Base-by-base conservation (phyloP, 495 filamentous ascomycete species). In the Lasiosphaeriaceae sp. region DNA sequence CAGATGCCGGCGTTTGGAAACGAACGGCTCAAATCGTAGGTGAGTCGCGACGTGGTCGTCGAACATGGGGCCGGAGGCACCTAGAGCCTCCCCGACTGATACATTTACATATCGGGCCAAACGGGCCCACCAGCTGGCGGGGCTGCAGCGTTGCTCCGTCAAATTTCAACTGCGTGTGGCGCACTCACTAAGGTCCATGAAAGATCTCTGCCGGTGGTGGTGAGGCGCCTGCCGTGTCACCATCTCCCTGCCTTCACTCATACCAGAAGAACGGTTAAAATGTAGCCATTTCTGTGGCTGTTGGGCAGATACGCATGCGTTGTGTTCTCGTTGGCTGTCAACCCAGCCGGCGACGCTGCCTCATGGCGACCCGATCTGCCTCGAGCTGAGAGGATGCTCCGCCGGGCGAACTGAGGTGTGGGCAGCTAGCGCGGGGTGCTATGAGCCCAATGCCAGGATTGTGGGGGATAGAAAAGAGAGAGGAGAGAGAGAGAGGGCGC, bases 221-320 rank as follows among this genome's bases (percentile, higher is more conserved):
- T 47, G 45, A 52, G 29, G 22, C 20, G 49, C 11, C 52, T 37
- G 45, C 26, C 47, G 57, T 60, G 52, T 46, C 37, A 55, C 53
- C 24, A 6, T 51, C 26, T 21, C 35, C 19, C 24, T 17, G 43
- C 44, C 11, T 35, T 39, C 24, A 2, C 26, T 45, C 52, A 35
- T 22, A 34, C 31, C 19, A n/a, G 47, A 57, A 14, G 47, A 45
- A 50, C 55, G 16, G 6, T 29, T 17, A 43, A 12, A 2, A 14
- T 43, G 39, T 31, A 54, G 43, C 50, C 44, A 31, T 39, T 59
- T 59, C 35, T 21, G 45, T 58, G 43, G 59, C 55, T 58, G 59
- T 61, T 61, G 59, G 59, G 59, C 59, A 61, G 50, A 54, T 61
- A 54, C 56, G 50, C 59, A 55, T 61, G 59, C 49, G 55, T 48